These are phyloP conservation scores for Linnemannia schmuckeri DNA, from an alignment of 192 early-diverging fungal genomes.

Conservation along the genomic window DNA sequence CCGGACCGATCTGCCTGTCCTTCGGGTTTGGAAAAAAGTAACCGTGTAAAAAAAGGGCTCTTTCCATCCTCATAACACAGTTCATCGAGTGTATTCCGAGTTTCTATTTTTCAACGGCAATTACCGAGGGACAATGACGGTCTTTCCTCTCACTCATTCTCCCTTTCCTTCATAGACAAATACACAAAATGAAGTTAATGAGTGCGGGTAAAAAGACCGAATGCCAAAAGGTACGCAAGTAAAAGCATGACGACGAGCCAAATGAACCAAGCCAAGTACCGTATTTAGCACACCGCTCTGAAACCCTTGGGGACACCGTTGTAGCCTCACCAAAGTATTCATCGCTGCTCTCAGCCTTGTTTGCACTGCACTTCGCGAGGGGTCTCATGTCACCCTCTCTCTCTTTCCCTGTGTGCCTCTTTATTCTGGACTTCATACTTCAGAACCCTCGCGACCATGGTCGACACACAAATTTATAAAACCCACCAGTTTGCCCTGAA, in stretches of 20 bases:
- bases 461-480: not conserved
- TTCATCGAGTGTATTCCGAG: not conserved
- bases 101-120: not conserved
- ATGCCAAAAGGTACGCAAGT: not conserved
- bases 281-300: constrained; percentile 8
- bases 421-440: not conserved
- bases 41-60: not conserved
- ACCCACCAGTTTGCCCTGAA: not conserved
- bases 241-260: not conserved
- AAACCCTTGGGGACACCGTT: not conserved
- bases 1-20: not conserved
- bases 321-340: not conserved
- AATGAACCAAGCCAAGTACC: not conserved
- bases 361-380: not conserved
- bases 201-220: not conserved
- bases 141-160: too few relatives aligned
- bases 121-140: too few relatives aligned
- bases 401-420: not conserved
- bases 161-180: too few relatives aligned
- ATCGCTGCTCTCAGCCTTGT: not conserved
- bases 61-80: not conserved
- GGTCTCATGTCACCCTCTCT: not conserved
- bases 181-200: not conserved
- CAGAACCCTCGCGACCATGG: not conserved
- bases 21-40: constrained; percentile 10